Evolutionary conservation across 257 asterid genomes (phyloP), one percentile per base, ranked within the genome.

Genomic region (Cinchona pubescens): DNA sequence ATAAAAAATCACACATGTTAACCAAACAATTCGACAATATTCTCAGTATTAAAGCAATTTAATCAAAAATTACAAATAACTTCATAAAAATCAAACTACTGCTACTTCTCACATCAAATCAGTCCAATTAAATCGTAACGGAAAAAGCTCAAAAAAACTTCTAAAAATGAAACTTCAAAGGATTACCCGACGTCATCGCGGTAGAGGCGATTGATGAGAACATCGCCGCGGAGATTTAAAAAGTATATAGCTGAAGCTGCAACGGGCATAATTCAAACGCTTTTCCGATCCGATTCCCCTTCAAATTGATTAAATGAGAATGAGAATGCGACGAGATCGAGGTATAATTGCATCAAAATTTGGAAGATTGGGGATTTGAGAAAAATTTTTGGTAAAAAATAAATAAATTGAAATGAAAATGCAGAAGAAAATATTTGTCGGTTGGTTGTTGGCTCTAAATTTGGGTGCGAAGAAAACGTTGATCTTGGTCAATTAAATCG

Each of bases 241-340:
- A 94, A 94, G 83, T 94, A 94, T 59, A 94, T 83, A 74, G 99
- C 97, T 55, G 99, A 94, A 83, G 99, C 99, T 82, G 97, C 97
- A 80, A 94, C 92, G 46, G 99, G 99, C 99, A 94, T 94, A 79
- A 79, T 89, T 87, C 74, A 49, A n/a, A 64, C 69, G 61, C 77
- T 65, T 79, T 70, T 40, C 43, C 58, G 72, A 80, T 59, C 80
- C 35, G 72, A 58, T 32, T 60, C 69, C 45, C n/a, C 79, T 43
- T 15, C 67, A 0, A 35, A 68, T 23, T 40, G 59, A 59, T 59
- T 69, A 73, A 67, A 21, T 32, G 60, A 34, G 80, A 34, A 42
- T 29, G 45, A 40, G 45, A n/a, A 40, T 40, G 45, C 5, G 45
- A 40, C n/a, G 76, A 73, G 76, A 73, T 59, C 58, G 43, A 72